A percentile compares a stretch with the other conserved stretches of the same genome.
Evolutionary conservation across 345 rosid species (phyloP).

Genomic region (Eucalyptus cloeziana): DNA sequence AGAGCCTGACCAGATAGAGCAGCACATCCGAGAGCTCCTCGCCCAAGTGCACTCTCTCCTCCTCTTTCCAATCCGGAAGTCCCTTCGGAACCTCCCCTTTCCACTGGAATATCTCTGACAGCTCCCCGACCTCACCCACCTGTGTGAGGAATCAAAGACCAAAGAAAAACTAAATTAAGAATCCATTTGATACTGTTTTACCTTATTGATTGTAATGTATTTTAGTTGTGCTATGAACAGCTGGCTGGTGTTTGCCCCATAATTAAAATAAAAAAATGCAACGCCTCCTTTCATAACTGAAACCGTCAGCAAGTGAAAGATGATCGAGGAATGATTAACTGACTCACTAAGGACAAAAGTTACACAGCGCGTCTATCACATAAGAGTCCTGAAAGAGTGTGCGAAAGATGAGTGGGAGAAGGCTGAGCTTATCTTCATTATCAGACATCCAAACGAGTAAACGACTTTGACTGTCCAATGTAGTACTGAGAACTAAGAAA

Average conservation of each 20-base stretch:
- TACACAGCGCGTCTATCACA: not conserved
- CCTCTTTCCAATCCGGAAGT: conserved; percentile 79
- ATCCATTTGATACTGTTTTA: not conserved
- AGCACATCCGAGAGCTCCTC: conserved; percentile 91
- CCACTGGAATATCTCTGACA: conserved; percentile 97
- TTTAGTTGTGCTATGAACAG: not conserved
- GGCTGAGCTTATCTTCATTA: not conserved
- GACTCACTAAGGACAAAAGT: not conserved
- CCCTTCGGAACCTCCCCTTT: conserved; percentile 89
- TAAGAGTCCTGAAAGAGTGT: not conserved
- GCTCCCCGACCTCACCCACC: conserved; percentile 95
- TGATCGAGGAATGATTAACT: not conserved
- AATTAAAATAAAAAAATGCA: not conserved
- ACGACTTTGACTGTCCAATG: not conserved
- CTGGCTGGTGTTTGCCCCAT: not conserved
- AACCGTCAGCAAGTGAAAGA: not conserved
- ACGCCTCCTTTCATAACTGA: not conserved
- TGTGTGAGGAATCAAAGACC: not conserved
- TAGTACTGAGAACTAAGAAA: not conserved
- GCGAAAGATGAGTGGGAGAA: not conserved
- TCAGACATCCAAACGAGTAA: not conserved
- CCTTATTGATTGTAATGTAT: not conserved
- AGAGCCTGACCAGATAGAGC: conserved; percentile 83
- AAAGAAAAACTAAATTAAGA: not conserved
- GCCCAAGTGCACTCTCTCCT: conserved; percentile 72